phyloP scores from a whole-genome alignment of 208 protist species.

The Leishmania arabica region DNA sequence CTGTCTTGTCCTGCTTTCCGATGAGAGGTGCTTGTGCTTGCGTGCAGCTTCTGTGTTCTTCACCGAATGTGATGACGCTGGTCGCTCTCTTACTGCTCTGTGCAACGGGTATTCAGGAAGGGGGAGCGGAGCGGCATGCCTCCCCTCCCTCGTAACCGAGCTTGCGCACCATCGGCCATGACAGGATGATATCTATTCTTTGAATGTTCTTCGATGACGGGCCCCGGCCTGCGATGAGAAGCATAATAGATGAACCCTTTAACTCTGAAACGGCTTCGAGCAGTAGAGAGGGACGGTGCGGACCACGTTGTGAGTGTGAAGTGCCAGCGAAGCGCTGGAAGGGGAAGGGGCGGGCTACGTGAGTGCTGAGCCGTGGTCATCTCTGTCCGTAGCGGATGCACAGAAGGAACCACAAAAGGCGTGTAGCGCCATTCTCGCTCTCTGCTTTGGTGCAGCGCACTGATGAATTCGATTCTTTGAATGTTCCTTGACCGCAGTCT shows the following conservation, averaged over 20 bases:
- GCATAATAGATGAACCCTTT: conserved; percentile 29
- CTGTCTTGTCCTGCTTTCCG: neutral
- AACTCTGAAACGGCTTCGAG: conserved; percentile 24
- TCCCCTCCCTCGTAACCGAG: neutral
- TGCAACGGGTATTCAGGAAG: neutral
- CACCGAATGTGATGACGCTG: neutral
- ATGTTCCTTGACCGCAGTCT: conserved; percentile 22
- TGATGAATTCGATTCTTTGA: conserved; percentile 23
- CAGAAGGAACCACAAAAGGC: neutral
- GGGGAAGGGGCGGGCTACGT: neutral
- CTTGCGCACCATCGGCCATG: neutral
- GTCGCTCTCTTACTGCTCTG: neutral
- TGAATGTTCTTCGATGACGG: conserved; percentile 30
- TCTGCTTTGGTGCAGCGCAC: neutral
- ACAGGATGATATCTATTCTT: conserved; percentile 19
- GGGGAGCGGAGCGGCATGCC: neutral
- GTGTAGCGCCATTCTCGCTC: no score
- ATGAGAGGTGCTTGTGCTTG: neutral
- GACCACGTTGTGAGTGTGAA: no score
- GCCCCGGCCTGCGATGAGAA: conserved; percentile 17
- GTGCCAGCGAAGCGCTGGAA: no score
- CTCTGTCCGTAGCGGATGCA: neutral
- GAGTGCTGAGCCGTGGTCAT: neutral
- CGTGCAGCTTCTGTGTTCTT: neutral
- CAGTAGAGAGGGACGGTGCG: neutral